These are phyloP conservation scores for Aspergillus niger DNA, from an alignment of 2,329 filamentous ascomycete genomes.

Conservation along the genomic window DNA sequence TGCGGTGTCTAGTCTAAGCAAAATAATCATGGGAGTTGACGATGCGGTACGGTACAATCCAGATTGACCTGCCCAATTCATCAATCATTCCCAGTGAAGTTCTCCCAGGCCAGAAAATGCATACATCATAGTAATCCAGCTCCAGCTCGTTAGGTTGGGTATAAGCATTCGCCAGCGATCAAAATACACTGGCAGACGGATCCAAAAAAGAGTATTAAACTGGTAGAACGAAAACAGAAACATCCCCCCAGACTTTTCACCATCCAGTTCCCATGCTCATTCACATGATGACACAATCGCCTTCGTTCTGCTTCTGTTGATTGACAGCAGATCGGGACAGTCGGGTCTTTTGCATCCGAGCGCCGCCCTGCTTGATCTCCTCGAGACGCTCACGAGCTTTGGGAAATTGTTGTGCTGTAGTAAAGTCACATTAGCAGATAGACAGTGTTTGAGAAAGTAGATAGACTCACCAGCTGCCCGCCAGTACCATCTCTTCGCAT, in stretches of 20 bases:
- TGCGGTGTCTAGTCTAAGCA: not conserved
- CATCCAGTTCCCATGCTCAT: slow-evolving; percentile 20
- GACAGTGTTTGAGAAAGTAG: not conserved
- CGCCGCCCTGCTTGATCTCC: slow-evolving; percentile 80
- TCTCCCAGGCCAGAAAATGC: not conserved
- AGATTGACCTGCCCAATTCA: not conserved
- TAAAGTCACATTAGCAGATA: slow-evolving; percentile 8
- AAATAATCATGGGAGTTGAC: not conserved
- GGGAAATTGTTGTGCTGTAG: slow-evolving; percentile 83
- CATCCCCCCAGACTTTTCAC: slow-evolving; percentile 6
- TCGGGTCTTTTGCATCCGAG: slow-evolving; percentile 70
- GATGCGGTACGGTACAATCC: not conserved
- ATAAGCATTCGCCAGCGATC: not conserved
- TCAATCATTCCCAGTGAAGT: not conserved
- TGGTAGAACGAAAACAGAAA: slow-evolving; percentile 3
- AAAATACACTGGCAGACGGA: not conserved
- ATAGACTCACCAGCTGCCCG: slow-evolving; percentile 79
- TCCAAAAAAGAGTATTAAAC: not conserved
- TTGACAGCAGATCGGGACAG: slow-evolving; percentile 81
- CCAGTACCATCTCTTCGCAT: slow-evolving; percentile 98
- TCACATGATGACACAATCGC: slow-evolving; percentile 67
- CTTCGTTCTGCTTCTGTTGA: slow-evolving; percentile 83
- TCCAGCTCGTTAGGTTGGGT: slow-evolving; percentile 3
- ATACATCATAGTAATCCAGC: not conserved
- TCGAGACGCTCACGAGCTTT: slow-evolving; percentile 92